Evolutionary conservation across 768 basidiomycete genomes (phyloP), one percentile per base, ranked within the genome.

Genomic region (Lentinula edodes): DNA sequence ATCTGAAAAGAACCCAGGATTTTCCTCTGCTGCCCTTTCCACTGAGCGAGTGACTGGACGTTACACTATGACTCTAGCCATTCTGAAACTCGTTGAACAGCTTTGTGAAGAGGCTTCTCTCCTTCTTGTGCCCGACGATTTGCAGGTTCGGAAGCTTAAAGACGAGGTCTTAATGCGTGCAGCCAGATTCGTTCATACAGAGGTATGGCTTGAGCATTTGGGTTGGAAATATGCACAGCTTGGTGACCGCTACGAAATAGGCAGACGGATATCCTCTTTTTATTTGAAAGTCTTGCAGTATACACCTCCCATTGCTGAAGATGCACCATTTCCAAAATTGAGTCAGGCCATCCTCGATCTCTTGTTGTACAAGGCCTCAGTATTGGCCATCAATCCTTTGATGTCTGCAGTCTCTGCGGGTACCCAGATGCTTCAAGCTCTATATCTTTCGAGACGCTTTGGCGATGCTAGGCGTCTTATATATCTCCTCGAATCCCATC

Each of bases 201-300:
- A 95, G 70, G 86, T 96, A 18, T 98, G 95, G 95, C 83, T 89
- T 0, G 88, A 90, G 66, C 90, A 93, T 71, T 70, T 86, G 42
- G 83, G 86, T 2, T 98, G 95, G 95, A 90, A 91, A 70, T 97
- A 94, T 65, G 77, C 78, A 4, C 88, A 89, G 60, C 78, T 95
- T 12, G 88, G 88, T 5, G 90, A 93, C 68, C 82, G 90, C 42
- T 95, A 92, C 67, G 90, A 93, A 74, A 88, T 98, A 52, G 89
- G 88, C 18, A 78, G 81, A 57, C 77, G 86, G 15, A 77, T 93
- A 28, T 81, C 85, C 9, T 76, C 78, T 7, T 75, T 95, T 34
- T 95, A 90, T 69, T 75, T 81, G 13, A 80, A 83, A 43, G 81
- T 94, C 12, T 71, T 96, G 50, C 77, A 81, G 52, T 81, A 88